phyloP scores from a whole-genome alignment of 768 basidiomycete species.

The Podaxis mareebaensis region DNA sequence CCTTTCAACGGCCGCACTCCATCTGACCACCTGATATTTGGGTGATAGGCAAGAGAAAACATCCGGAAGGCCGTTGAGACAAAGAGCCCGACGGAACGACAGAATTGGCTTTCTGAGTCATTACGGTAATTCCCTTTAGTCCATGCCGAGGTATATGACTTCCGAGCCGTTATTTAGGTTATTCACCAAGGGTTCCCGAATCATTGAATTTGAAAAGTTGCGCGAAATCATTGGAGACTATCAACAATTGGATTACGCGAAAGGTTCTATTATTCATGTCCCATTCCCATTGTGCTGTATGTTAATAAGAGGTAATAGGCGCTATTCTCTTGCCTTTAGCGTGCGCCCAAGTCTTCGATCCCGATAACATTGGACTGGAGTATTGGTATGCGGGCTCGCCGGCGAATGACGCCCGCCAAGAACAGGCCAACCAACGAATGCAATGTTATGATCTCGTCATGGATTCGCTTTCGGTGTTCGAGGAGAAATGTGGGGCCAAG shows the following conservation, averaged over 20 bases:
- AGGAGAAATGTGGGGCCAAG: slow-evolving; percentile 52
- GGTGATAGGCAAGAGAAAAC: slow-evolving; percentile 85
- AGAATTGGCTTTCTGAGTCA: slow-evolving; percentile 83
- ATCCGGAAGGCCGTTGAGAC: slow-evolving; percentile 88
- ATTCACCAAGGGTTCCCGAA: slow-evolving; percentile 86
- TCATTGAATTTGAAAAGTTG: slow-evolving; percentile 81
- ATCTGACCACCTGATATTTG: slow-evolving; percentile 4
- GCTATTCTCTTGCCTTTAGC: slow-evolving; percentile 82
- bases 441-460: slow-evolving; percentile 84
- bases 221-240: slow-evolving; percentile 90
- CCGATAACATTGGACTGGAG: slow-evolving; percentile 71
- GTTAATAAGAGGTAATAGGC: slow-evolving; percentile 44
- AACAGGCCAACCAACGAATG: slow-evolving; percentile 59
- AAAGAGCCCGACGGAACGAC: slow-evolving; percentile 68
- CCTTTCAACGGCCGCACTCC: not conserved
- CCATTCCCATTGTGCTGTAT: not conserved
- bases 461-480: slow-evolving; percentile 79
- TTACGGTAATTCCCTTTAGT: slow-evolving; percentile 57
- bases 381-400: slow-evolving; percentile 70
- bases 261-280: slow-evolving; percentile 47
- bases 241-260: slow-evolving; percentile 78
- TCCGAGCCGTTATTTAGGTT: slow-evolving; percentile 47
- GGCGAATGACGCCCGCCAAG: slow-evolving; percentile 56
- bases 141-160: slow-evolving; percentile 12
- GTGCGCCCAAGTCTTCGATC: slow-evolving; percentile 79